Conservation (phyloP, 257 asterid genomes). For the Solanum sparsipilum region DNA sequence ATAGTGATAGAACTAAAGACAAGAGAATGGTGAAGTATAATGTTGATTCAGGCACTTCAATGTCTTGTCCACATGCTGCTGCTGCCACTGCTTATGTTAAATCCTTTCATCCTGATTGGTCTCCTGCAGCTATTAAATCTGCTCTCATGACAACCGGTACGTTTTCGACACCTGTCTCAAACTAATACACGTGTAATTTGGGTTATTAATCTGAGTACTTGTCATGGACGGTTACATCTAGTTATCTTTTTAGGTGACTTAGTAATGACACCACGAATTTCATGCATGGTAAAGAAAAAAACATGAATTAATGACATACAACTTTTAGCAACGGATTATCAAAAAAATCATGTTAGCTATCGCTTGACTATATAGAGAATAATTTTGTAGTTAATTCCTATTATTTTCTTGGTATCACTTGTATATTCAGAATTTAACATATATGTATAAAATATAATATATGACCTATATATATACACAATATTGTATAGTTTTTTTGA, state of each 20-base stretch:
- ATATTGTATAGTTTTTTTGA: no score
- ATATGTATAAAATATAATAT: no score
- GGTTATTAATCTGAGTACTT: background rate
- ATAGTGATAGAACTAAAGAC: conserved; percentile 11
- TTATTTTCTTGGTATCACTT: no score
- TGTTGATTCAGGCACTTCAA: conserved; percentile 74
- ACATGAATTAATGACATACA: no score
- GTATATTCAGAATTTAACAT: background rate
- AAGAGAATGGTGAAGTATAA: conserved; percentile 26
- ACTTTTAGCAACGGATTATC: background rate
- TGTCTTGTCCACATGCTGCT: conserved; percentile 79
- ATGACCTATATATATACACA: no score
- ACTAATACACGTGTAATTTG: background rate
- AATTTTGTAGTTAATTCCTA: no score
- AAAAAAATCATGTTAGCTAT: background rate
- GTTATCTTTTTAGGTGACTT: background rate
- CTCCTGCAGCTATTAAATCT: conserved; percentile 72
- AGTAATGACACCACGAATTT: background rate
- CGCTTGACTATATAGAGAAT: no score
- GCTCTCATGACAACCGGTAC: conserved; percentile 82
- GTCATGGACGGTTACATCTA: background rate
- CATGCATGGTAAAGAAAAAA: no score
- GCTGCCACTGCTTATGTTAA: conserved; percentile 74
- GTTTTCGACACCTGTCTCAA: background rate
- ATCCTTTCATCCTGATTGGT: conserved; percentile 67